Evolutionary conservation across 2,329 filamentous ascomycete genomes (phyloP), one percentile per base, ranked within the genome.

Genomic region (Xylariaceae sp.): DNA sequence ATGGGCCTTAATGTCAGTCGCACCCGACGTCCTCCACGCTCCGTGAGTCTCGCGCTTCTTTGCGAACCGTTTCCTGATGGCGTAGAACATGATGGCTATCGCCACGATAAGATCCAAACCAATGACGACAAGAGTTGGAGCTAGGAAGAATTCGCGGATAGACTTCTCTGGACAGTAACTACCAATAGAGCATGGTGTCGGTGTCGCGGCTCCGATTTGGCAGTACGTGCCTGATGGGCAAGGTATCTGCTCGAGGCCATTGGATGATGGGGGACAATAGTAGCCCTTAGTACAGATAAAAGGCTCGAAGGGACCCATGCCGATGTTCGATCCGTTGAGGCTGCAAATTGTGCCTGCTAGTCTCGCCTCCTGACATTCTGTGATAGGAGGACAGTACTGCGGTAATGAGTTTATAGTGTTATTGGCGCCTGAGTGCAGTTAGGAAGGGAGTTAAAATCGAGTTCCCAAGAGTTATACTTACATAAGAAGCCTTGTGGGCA

Each of bases 211-310:
- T 5, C 77, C 77, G 0, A 68, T 67, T 22, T 74, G 75, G 48
- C 77, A 80, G 50, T 74, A 80, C 3, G 65, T 65, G 20, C 75
- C 75, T 7, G 62, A 48, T 0, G 74, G 74, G 41, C 77, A 80
- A 8, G 48, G 40, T 4, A 71, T 51, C 35, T 64, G 67, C 44
- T 70, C 54, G 34, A 61, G 68, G 8, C 71, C 71, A 3, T 57
- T 55, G 6, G 51, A 57, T 20, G 48, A 44, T 2, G 42, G 36
- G 1, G 75, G 75, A 40, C 77, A 80, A 49, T 77, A 79, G 40
- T 59, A 65, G 2, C 76, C 76, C 29, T 67, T 52, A 33, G 66
- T 65, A 54, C 76, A 80, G 6, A 79, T 57, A 3, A 74, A 63
- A 1, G 77, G 77, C 50, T 80, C 77, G 41, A 74, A 72, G 2